Conservation (phyloP, 495 filamentous ascomycete genomes). For the Penicillium robsamsonii region DNA sequence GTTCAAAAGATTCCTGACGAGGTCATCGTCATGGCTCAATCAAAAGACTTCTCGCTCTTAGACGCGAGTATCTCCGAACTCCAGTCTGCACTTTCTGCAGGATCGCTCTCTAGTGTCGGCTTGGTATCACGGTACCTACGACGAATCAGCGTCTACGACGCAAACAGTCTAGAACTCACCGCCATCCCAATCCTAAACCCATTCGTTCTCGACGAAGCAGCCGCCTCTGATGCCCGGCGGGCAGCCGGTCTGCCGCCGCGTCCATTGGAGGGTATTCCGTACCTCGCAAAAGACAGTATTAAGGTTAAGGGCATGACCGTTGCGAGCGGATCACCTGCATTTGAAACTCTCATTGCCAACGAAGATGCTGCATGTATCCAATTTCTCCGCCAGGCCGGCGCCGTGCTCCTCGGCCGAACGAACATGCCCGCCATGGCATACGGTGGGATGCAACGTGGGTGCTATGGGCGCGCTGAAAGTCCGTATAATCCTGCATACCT, state of each 20-base stretch:
- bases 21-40: constrained; percentile 9
- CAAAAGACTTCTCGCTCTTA: constrained; percentile 54
- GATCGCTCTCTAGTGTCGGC: constrained; percentile 45
- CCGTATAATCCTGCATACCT: constrained; percentile 35
- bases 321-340: constrained; percentile 49
- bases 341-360: constrained; percentile 60
- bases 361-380: constrained; percentile 62
- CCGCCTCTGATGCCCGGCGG: constrained; percentile 33
- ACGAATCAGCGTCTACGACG: constrained; percentile 40
- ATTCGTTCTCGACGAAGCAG: constrained; percentile 30
- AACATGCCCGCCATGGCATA: constrained; percentile 46
- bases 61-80: constrained; percentile 56
- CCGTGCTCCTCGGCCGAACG: constrained; percentile 58
- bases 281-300: constrained; percentile 71
- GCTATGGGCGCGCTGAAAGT: constrained; percentile 37
- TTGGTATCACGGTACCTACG: constrained; percentile 50
- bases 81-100: constrained; percentile 39
- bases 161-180: constrained; percentile 31
- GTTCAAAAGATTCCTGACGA: too few species aligned
- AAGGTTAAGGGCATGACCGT: constrained; percentile 66
- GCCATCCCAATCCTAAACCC: constrained; percentile 35
- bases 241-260: constrained; percentile 32
- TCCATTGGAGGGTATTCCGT: constrained; percentile 69
- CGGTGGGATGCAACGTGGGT: constrained; percentile 42
- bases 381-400: constrained; percentile 59